Conservation (phyloP, 2,329 filamentous ascomycete genomes). For the Penicillium expansum region DNA sequence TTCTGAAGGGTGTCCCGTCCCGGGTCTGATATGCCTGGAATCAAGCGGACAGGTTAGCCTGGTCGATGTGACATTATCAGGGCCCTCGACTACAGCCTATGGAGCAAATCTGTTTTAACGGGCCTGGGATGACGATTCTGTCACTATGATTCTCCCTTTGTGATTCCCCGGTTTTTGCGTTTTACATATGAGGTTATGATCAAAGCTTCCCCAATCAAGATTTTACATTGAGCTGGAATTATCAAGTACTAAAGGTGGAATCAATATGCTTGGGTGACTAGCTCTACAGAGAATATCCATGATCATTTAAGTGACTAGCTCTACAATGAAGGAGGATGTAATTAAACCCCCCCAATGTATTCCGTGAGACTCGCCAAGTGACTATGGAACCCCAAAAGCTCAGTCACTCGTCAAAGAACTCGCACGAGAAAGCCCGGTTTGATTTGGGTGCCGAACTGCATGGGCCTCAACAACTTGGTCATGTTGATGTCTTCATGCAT, state of each 20-base stretch:
- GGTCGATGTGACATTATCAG: not conserved
- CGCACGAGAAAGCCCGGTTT: not conserved
- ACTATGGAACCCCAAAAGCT: not conserved
- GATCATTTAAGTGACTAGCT: not conserved
- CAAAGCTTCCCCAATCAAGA: not conserved
- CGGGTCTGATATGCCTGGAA: not conserved
- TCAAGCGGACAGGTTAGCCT: not conserved
- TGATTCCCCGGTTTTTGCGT: slow-evolving; percentile 7
- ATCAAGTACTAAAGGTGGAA: not conserved
- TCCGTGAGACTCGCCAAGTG: not conserved
- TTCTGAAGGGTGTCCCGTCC: not conserved
- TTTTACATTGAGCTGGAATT: not conserved
- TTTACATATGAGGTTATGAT: slow-evolving; percentile 10
- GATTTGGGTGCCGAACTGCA: not conserved
- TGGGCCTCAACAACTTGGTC: not conserved
- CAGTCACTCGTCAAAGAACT: not conserved
- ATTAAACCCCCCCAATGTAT: not conserved
- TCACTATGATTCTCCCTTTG: not conserved
- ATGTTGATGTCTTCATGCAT: not conserved
- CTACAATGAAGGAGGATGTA: not conserved
- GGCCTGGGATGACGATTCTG: not conserved
- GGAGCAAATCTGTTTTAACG: not conserved
- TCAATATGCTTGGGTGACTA: not conserved
- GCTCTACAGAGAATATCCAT: no score
- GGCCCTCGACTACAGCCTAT: no score